These are phyloP conservation scores for Mycocentrospora acerina DNA, from an alignment of 2,329 filamentous ascomycete genomes.

Conservation along the genomic window DNA sequence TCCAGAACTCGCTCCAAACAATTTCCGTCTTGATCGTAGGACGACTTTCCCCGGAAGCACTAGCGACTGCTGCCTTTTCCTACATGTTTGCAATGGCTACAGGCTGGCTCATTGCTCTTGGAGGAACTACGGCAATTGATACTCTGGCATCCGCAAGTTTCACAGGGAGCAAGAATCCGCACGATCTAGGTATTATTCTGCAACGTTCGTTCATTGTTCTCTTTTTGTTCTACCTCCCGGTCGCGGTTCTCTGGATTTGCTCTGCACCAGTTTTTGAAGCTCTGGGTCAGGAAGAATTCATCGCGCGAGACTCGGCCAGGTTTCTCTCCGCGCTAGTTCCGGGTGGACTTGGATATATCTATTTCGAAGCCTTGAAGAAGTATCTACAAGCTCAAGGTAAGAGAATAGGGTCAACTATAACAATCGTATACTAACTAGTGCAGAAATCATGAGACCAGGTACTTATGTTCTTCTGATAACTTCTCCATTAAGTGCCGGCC, in stretches of 20 bases:
- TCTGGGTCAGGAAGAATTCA: constrained; percentile 75
- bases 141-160: constrained; percentile 81
- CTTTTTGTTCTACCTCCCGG: constrained; percentile 68
- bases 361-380: constrained; percentile 76
- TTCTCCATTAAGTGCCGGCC: constrained; percentile 58
- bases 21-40: constrained; percentile 80
- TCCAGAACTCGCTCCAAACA: constrained; percentile 85
- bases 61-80: constrained; percentile 81
- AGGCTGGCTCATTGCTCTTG: constrained; percentile 82
- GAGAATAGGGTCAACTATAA: neutral
- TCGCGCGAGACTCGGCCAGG: constrained; percentile 70
- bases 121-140: constrained; percentile 82
- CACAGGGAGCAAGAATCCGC: constrained; percentile 76
- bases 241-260: constrained; percentile 72
- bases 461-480: constrained; percentile 64
- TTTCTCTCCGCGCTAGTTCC: constrained; percentile 76
- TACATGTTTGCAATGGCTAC: constrained; percentile 95
- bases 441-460: constrained; percentile 64
- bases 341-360: constrained; percentile 82
- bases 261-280: constrained; percentile 73
- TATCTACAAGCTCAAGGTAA: constrained; percentile 60
- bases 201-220: constrained; percentile 76
- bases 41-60: constrained; percentile 73
- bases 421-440: constrained; percentile 8
- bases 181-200: constrained; percentile 75